Percentiles rank a stretch among this genome's conserved stretches.
Conservation (phyloP, 495 filamentous ascomycete species). For the Neurospora sp. region DNA sequence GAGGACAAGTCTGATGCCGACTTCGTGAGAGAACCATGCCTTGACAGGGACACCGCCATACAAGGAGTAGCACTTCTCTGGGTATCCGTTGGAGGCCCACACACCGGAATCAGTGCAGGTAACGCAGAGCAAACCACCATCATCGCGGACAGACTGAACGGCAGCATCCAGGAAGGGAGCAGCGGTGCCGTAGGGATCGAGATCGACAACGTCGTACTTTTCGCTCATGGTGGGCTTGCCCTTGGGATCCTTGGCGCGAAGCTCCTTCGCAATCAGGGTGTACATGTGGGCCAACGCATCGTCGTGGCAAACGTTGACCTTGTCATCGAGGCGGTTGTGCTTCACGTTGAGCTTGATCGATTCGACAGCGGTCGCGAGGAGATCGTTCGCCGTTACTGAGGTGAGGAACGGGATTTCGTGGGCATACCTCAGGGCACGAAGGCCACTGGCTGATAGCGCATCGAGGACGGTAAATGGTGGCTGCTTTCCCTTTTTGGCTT, state of each 20-base stretch:
- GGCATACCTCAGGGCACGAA: slow-evolving; percentile 85
- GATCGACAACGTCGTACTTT: slow-evolving; percentile 86
- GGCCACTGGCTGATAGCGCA: slow-evolving; percentile 86
- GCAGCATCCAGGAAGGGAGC: slow-evolving; percentile 86
- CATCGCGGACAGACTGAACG: slow-evolving; percentile 68
- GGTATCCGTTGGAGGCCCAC: slow-evolving; percentile 85
- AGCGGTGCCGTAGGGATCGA: slow-evolving; percentile 92
- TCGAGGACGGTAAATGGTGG: slow-evolving; percentile 72
- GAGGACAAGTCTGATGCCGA: slow-evolving; percentile 74
- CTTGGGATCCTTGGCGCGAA: slow-evolving; percentile 18
- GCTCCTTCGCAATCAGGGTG: slow-evolving; percentile 36
- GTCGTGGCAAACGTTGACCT: slow-evolving; percentile 60
- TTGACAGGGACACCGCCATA: slow-evolving; percentile 87
- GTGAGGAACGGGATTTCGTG: slow-evolving; percentile 79
- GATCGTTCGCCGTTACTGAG: slow-evolving; percentile 78
- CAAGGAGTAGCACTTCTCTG: slow-evolving; percentile 81
- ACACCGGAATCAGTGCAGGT: slow-evolving; percentile 94
- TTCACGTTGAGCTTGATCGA: slow-evolving; percentile 74
- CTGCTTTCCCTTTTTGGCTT: slow-evolving; percentile 9
- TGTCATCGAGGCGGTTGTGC: slow-evolving; percentile 63
- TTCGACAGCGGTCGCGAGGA: slow-evolving; percentile 64
- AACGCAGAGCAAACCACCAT: slow-evolving; percentile 82
- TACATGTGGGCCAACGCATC: slow-evolving; percentile 94
- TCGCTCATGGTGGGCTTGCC: slow-evolving; percentile 20
- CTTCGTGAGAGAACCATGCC: slow-evolving; percentile 78